A percentile compares a stretch with the other conserved stretches of the same genome.
Evolutionary conservation across 352 stramenopile species (phyloP).

Genomic region (Peronospora belbahrii): DNA sequence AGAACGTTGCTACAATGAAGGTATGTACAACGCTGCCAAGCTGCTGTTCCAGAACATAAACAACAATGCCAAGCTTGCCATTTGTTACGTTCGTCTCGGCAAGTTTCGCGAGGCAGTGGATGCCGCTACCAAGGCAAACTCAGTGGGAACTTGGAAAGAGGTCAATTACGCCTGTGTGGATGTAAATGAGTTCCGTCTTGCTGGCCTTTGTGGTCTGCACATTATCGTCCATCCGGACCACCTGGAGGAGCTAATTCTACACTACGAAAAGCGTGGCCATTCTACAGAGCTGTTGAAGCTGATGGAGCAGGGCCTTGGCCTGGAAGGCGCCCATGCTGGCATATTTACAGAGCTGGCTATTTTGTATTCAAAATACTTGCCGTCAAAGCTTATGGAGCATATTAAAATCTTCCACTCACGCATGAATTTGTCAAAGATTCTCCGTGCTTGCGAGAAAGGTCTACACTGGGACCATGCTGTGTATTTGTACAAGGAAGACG

Average conservation of each 20-base stretch:
- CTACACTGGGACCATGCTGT: constrained; percentile 97
- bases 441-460: constrained; percentile 97
- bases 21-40: constrained; percentile 98
- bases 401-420: constrained; percentile 99
- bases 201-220: constrained; percentile 95
- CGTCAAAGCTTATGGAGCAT: constrained; percentile 99
- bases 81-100: constrained; percentile 98
- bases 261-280: constrained; percentile 97
- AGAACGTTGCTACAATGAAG: constrained; percentile 97
- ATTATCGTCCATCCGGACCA: constrained; percentile 99
- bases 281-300: constrained; percentile 95
- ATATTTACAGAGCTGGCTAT: constrained; percentile 99
- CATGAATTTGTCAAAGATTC: constrained; percentile 98
- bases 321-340: constrained; percentile 97
- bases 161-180: constrained; percentile 98
- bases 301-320: constrained; percentile 97
- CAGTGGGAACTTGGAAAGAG: constrained; percentile 99
- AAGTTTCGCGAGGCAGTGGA: constrained; percentile 99
- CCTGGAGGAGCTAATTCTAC: constrained; percentile 97
- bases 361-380: constrained; percentile 99
- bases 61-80: constrained; percentile 99
- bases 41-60: constrained; percentile 99
- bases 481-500: constrained; percentile 99
- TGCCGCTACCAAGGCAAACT: constrained; percentile 98
- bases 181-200: constrained; percentile 97